Conservation (phyloP, 768 basidiomycete genomes). For the Auricularia heimuer region DNA sequence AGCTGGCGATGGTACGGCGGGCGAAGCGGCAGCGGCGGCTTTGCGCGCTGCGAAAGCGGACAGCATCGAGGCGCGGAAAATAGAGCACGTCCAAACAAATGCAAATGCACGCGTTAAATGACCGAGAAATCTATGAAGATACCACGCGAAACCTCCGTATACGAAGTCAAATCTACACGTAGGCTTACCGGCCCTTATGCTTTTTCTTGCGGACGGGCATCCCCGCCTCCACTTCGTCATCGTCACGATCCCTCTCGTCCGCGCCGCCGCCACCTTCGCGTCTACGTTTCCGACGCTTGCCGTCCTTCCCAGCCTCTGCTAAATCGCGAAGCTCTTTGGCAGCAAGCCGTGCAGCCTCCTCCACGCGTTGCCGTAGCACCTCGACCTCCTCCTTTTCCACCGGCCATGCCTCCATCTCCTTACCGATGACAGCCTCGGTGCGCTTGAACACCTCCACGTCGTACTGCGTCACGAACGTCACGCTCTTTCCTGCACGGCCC, state of each 20-base stretch:
- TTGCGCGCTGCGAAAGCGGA: slow-evolving; percentile 10
- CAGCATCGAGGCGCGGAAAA: slow-evolving; percentile 3
- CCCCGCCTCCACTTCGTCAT: slow-evolving; percentile 86
- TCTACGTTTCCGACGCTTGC: slow-evolving; percentile 39
- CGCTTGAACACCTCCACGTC: slow-evolving; percentile 94
- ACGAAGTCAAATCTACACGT: too few relatives aligned
- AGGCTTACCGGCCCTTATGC: slow-evolving; percentile 7
- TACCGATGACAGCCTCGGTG: slow-evolving; percentile 85
- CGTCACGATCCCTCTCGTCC: slow-evolving; percentile 84
- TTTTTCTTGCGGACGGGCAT: slow-evolving; percentile 58
- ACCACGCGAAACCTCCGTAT: too few relatives aligned
- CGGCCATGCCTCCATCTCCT: slow-evolving; percentile 84
- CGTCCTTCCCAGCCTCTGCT: slow-evolving; percentile 37
- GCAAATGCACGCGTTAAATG: too few relatives aligned
- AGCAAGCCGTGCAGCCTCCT: slow-evolving; percentile 69
- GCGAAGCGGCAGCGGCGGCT: not conserved
- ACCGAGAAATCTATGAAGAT: too few relatives aligned
- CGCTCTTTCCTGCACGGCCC: slow-evolving; percentile 91
- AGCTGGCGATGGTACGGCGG: not conserved
- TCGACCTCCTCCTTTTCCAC: slow-evolving; percentile 84
- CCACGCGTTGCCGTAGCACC: slow-evolving; percentile 77
- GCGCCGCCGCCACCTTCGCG: slow-evolving; percentile 37
- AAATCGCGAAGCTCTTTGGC: slow-evolving; percentile 76
- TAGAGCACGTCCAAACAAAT: not conserved
- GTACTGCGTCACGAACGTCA: slow-evolving; percentile 97